Percentiles rank a stretch among this genome's conserved stretches.
Conservation (phyloP, 164 flowering plant species). For the Chimonanthus praecox region DNA sequence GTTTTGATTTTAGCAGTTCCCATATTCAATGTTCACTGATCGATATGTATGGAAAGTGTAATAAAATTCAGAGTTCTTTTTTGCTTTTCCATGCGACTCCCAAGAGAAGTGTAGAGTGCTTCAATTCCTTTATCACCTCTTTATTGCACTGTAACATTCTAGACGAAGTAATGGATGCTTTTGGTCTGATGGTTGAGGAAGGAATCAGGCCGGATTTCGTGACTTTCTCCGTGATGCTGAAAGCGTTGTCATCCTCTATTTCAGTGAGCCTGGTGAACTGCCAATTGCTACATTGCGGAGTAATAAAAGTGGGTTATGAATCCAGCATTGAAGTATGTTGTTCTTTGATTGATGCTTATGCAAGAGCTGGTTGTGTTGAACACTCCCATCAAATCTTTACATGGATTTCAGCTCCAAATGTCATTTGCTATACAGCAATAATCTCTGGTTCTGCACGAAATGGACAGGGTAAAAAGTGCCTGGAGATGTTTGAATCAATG, state of each 20-base stretch:
- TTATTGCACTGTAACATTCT: conserved; percentile 38
- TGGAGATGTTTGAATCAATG: conserved; percentile 40
- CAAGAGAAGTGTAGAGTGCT: conserved; percentile 39
- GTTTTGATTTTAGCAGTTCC: conserved; percentile 37
- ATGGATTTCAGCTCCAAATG: conserved; percentile 35
- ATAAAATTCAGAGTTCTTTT: conserved; percentile 42
- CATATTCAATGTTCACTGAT: conserved; percentile 65
- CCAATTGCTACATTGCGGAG: conserved; percentile 43
- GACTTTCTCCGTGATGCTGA: conserved; percentile 48
- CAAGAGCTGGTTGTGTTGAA: conserved; percentile 50
- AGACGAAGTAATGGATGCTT: conserved; percentile 55
- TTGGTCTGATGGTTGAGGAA: conserved; percentile 58
- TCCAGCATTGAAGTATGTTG: conserved; percentile 41
- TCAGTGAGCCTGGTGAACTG: conserved; percentile 27
- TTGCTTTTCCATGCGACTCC: conserved; percentile 32
- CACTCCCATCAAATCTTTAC: conserved; percentile 39
- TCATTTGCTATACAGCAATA: conserved; percentile 57
- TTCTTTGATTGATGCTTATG: conserved; percentile 64
- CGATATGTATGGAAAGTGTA: conserved; percentile 76
- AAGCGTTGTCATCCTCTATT: conserved; percentile 43
- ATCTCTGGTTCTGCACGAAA: conserved; percentile 64
- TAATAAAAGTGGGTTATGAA: conserved; percentile 52
- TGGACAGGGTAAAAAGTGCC: conserved; percentile 56
- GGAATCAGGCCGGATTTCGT: conserved; percentile 53
- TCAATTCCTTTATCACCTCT: conserved; percentile 64